These are phyloP conservation scores for Solanum arcanum DNA, from an alignment of 257 asterid species.

Conservation along the genomic window DNA sequence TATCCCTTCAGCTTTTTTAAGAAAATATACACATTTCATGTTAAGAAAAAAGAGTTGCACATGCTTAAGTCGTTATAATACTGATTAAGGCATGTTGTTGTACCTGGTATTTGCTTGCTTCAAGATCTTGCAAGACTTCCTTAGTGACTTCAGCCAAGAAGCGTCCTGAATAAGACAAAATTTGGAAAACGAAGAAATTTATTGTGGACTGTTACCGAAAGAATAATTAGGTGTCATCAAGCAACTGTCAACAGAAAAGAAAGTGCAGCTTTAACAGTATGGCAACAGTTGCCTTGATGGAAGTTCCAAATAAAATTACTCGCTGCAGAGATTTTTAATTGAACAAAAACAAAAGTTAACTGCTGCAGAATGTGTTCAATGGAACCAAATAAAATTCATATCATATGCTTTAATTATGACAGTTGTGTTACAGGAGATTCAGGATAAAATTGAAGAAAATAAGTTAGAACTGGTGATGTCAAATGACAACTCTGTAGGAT, in stretches of 20 bases:
- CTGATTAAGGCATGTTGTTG: not conserved
- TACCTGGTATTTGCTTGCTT: conserved; percentile 92
- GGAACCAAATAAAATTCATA: not conserved
- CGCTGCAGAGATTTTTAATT: not conserved
- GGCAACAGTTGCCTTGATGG: not conserved
- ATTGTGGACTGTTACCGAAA: not conserved
- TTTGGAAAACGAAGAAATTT: not conserved
- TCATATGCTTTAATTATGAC: not conserved
- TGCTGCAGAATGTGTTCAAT: not conserved
- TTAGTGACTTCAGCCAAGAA: conserved; percentile 83
- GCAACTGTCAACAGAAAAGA: not conserved
- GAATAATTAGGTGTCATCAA: not conserved
- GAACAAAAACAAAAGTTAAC: not conserved
- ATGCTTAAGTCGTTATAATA: not conserved
- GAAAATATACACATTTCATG: not conserved
- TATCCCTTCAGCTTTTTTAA: not conserved
- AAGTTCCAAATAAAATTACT: not conserved
- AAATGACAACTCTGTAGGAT: not conserved
- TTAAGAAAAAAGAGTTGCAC: not conserved
- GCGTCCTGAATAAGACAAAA: conserved; percentile 48
- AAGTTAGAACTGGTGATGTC: not conserved
- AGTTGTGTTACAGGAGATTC: not conserved
- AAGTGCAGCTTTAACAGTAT: not conserved
- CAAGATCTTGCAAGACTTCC: conserved; percentile 75
- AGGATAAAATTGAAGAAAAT: not conserved